Evolutionary conservation across 495 filamentous ascomycete species (phyloP).

Genomic region (Aspergillus coremiiformis): DNA sequence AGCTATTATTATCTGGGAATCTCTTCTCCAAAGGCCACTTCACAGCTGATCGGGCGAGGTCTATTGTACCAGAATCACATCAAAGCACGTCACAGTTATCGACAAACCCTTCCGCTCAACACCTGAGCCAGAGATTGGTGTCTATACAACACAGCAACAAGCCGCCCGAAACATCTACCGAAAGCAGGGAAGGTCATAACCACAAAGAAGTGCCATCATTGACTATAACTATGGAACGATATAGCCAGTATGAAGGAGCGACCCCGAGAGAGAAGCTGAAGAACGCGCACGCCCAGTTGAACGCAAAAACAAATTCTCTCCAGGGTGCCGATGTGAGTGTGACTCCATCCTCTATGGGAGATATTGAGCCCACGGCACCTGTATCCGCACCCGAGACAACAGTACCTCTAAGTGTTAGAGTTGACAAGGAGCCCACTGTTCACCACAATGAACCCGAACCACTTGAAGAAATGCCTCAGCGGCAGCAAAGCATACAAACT

Average conservation of each 20-base stretch:
- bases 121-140: not conserved
- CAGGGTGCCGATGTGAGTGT: conserved; percentile 18
- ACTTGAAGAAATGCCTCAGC: not conserved
- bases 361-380: conserved; percentile 32
- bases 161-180: not conserved
- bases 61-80: conserved; percentile 1
- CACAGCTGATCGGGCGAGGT: not conserved
- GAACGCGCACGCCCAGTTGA: conserved; percentile 24
- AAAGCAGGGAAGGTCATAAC: conserved; percentile 14
- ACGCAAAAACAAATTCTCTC: conserved; percentile 6
- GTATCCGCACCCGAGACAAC: conserved; percentile 24
- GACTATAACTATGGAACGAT: conserved; percentile 22
- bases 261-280: conserved; percentile 27
- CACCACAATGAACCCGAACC: conserved; percentile 3
- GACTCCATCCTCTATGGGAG: conserved; percentile 38
- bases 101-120: not conserved
- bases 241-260: conserved; percentile 22
- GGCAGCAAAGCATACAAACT: conserved; percentile 24
- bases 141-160: not conserved
- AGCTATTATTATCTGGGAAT: not conserved
- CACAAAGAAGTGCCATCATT: conserved; percentile 11
- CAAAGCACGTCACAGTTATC: not conserved
- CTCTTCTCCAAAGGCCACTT: not conserved
- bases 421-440: conserved; percentile 17
- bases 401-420: conserved; percentile 33